These are phyloP conservation scores for Lipomyces yamadae DNA, from an alignment of 805 yeast species.

Conservation along the genomic window DNA sequence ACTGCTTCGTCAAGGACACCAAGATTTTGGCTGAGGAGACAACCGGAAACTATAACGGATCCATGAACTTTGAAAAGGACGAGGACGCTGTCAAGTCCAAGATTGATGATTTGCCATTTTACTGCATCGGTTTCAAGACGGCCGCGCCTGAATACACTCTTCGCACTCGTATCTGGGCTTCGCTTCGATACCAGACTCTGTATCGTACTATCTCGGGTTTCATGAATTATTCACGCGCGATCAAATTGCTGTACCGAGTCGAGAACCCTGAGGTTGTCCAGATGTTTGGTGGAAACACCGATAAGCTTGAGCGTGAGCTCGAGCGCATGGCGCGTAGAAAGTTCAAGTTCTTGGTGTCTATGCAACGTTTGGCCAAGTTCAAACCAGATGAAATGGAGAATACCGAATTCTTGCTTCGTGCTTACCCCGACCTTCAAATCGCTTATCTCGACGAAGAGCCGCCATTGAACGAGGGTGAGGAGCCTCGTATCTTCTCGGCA, in stretches of 20 bases:
- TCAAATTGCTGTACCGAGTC: conserved; percentile 88
- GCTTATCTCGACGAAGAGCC: conserved; percentile 96
- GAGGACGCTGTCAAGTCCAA: conserved; percentile 79
- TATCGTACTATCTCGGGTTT: conserved; percentile 98
- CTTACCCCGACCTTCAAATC: conserved; percentile 74
- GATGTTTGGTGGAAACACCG: conserved; percentile 98
- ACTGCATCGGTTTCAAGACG: conserved; percentile 95
- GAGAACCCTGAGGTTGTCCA: conserved; percentile 95
- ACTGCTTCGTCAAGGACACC: conserved; percentile 94
- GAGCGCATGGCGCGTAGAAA: conserved; percentile 82
- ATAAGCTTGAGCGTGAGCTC: conserved; percentile 91
- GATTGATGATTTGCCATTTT: conserved; percentile 90
- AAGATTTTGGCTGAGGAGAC: conserved; percentile 91
- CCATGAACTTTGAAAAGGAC: conserved; percentile 50
- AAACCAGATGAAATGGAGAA: conserved; percentile 67
- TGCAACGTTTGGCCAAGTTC: conserved; percentile 81
- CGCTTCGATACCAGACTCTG: conserved; percentile 92
- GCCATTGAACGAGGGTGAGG: conserved; percentile 51
- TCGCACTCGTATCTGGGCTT: conserved; percentile 98
- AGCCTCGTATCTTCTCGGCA: conserved; percentile 65
- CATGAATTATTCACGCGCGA: conserved; percentile 97
- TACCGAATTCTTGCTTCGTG: conserved; percentile 65
- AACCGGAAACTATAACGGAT: conserved; percentile 59
- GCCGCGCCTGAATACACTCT: conserved; percentile 96
- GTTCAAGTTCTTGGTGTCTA: conserved; percentile 78